Percentiles rank a stretch among this genome's conserved stretches.
These are phyloP conservation scores for Phytopythium mirpurense DNA, from an alignment of 352 stramenopile species.

Conservation along the genomic window DNA sequence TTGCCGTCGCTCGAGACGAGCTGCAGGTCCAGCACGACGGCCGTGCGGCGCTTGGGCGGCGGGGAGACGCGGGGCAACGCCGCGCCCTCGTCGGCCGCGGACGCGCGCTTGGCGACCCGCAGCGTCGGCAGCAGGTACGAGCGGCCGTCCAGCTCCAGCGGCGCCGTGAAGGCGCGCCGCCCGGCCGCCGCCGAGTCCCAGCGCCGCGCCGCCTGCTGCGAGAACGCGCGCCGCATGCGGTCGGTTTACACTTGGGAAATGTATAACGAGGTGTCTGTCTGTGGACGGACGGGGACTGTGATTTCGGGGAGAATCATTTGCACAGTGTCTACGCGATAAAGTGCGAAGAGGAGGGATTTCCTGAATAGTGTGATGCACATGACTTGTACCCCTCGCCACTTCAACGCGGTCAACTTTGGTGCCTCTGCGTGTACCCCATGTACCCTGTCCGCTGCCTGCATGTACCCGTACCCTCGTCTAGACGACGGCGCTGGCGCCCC, in stretches of 20 bases:
- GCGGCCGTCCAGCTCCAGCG: conserved; percentile 49
- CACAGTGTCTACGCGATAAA: no score
- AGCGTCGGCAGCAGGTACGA: conserved; percentile 74
- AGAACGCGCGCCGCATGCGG: conserved; percentile 28
- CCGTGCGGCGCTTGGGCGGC: conserved; percentile 25
- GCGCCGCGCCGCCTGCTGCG: conserved; percentile 47
- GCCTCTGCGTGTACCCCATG: no score
- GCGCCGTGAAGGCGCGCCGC: conserved; percentile 25
- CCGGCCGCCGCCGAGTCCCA: conserved; percentile 32
- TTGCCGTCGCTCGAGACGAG: conserved; percentile 69
- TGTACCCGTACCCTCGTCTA: no score
- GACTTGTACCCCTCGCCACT: no score
- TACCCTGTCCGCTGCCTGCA: no score
- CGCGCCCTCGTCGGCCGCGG: conserved; percentile 17
- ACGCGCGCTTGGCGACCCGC: conserved; percentile 28
- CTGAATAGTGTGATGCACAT: no score
- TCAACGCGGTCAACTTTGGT: no score
- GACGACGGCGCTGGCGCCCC: conserved; percentile 12
- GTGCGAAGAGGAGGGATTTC: no score
- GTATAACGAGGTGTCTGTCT: background rate
- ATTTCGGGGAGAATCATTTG: no score
- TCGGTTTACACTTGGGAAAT: background rate
- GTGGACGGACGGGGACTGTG: no score
- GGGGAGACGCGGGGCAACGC: conserved; percentile 44
- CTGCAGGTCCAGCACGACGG: conserved; percentile 69